Percentiles rank a stretch among this genome's conserved stretches.
Conservation (phyloP, 805 yeast genomes). For the Hanseniaspora nectarophila region DNA sequence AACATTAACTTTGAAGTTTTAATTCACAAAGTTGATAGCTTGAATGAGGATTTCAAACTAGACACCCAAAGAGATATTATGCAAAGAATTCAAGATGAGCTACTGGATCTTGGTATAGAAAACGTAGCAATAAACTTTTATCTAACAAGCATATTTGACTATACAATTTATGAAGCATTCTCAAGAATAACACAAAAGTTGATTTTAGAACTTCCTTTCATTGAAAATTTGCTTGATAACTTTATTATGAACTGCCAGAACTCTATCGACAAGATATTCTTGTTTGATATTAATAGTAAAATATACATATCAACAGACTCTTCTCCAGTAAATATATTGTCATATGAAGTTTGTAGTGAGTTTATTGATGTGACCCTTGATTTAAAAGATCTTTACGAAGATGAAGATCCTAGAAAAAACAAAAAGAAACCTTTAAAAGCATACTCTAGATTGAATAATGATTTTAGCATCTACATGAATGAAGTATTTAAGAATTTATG, state of each 20-base stretch:
- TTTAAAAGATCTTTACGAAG: slow-evolving; percentile 52
- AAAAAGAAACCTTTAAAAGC: slow-evolving; percentile 41
- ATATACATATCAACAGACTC: slow-evolving; percentile 94
- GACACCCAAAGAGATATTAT: slow-evolving; percentile 94
- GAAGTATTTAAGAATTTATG: slow-evolving; percentile 92
- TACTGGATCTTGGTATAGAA: slow-evolving; percentile 77
- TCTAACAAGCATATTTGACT: slow-evolving; percentile 87
- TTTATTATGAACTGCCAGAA: slow-evolving; percentile 61
- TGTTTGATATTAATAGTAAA: slow-evolving; percentile 84
- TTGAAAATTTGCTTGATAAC: slow-evolving; percentile 80
- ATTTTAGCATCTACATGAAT: slow-evolving; percentile 68
- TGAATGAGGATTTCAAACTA: slow-evolving; percentile 81
- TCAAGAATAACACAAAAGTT: slow-evolving; percentile 85
- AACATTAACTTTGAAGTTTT: slow-evolving; percentile 48
- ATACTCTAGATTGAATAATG: slow-evolving; percentile 67
- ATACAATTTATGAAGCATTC: slow-evolving; percentile 89
- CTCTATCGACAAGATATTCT: slow-evolving; percentile 81
- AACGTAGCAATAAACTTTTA: slow-evolving; percentile 82
- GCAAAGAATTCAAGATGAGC: slow-evolving; percentile 89
- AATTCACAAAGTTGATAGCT: slow-evolving; percentile 91
- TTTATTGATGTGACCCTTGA: slow-evolving; percentile 91
- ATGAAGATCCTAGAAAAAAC: slow-evolving; percentile 23
- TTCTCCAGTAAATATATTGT: slow-evolving; percentile 86
- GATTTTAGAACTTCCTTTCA: slow-evolving; percentile 73
- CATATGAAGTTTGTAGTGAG: slow-evolving; percentile 94